These are phyloP conservation scores for Beta vulgaris DNA, from an alignment of 148 eudicot genomes.

Conservation along the genomic window DNA sequence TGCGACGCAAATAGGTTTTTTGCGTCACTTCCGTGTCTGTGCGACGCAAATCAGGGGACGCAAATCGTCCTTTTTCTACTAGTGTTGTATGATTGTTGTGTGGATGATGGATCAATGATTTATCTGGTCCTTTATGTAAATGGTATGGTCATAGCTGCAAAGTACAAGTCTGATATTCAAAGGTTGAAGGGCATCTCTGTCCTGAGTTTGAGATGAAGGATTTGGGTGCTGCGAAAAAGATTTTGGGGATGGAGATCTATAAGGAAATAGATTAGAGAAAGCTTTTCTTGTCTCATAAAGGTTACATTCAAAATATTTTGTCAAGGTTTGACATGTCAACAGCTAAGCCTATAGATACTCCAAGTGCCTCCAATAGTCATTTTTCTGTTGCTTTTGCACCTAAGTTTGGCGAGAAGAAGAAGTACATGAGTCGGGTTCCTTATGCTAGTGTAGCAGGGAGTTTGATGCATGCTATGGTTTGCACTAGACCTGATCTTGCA, in stretches of 20 bases:
- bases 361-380: not conserved
- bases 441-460: slow-evolving; percentile 8
- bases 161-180: not conserved
- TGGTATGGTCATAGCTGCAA: not conserved
- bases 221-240: slow-evolving; percentile 4
- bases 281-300: slow-evolving; percentile 14
- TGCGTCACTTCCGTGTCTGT: too few relatives aligned
- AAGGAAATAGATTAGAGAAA: not conserved
- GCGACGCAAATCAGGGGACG: too few relatives aligned
- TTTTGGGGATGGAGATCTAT: slow-evolving; percentile 12
- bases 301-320: slow-evolving; percentile 16
- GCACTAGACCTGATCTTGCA: not conserved
- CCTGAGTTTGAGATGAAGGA: slow-evolving; percentile 9
- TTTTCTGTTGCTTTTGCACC: slow-evolving; percentile 4
- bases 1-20: too few relatives aligned
- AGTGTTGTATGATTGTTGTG: slow-evolving; percentile 2
- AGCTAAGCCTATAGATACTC: not conserved
- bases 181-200: not conserved
- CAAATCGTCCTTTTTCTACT: too few relatives aligned
- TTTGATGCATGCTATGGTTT: not conserved
- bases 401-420: slow-evolving; percentile 4
- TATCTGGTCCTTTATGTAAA: too few relatives aligned
- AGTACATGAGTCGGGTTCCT: slow-evolving; percentile 18
- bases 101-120: not conserved
- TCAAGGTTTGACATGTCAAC: slow-evolving; percentile 16